These are phyloP conservation scores for Entamoeba invadens DNA, from an alignment of 208 protist genomes.

Conservation along the genomic window DNA sequence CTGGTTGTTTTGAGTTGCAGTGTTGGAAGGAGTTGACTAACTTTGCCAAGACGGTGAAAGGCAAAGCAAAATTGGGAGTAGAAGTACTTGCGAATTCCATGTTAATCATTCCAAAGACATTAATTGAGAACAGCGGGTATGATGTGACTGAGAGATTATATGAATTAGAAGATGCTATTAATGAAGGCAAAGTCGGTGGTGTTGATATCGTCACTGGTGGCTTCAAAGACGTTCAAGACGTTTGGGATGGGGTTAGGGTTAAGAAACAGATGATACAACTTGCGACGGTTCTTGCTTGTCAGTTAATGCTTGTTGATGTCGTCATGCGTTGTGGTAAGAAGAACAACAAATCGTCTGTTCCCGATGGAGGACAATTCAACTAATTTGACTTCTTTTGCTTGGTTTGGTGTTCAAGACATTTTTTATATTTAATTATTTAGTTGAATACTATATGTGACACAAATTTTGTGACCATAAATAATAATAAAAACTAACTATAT, in stretches of 20 bases:
- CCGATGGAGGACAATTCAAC: not conserved
- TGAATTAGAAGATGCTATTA: conserved; percentile 67
- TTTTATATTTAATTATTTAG: too few species aligned
- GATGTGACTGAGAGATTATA: conserved; percentile 86
- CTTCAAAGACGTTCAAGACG: conserved; percentile 68
- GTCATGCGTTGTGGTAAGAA: conserved; percentile 83
- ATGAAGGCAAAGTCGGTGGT: conserved; percentile 53
- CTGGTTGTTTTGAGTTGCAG: conserved; percentile 82
- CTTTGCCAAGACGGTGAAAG: conserved; percentile 46
- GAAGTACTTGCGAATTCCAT: conserved; percentile 91
- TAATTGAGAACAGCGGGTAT: conserved; percentile 88
- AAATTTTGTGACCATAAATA: too few species aligned
- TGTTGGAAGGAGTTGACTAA: conserved; percentile 68
- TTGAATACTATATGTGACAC: too few species aligned
- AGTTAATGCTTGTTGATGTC: conserved; percentile 97
- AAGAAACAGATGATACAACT: conserved; percentile 86
- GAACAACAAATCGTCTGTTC: not conserved
- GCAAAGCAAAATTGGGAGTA: conserved; percentile 77
- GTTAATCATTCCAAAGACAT: conserved; percentile 87
- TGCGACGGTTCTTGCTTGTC: conserved; percentile 72
- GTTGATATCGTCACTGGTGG: conserved; percentile 87
- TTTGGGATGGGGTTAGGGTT: conserved; percentile 94
- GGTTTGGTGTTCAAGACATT: too few species aligned
- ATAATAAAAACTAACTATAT: too few species aligned
- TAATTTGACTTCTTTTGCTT: too few species aligned